These are phyloP conservation scores for Venturia pyrina DNA, from an alignment of 2,329 filamentous ascomycete genomes.

Conservation along the genomic window DNA sequence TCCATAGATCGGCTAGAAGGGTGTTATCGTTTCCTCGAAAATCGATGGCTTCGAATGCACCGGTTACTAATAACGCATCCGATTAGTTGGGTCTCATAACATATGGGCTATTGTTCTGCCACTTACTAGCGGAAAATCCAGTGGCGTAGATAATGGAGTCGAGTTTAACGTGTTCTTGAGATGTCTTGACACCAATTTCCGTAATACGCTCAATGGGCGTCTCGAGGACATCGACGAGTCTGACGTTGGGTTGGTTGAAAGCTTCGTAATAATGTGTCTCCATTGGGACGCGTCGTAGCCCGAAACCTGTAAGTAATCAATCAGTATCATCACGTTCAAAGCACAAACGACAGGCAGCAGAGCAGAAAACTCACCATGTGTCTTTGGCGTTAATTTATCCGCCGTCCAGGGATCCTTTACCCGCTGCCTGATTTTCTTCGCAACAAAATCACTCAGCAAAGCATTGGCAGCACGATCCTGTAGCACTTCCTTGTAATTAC, in stretches of 20 bases:
- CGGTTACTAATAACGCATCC: background rate
- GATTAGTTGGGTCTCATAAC: background rate
- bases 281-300: conserved; percentile 51
- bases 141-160: conserved; percentile 34
- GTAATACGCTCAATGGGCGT: conserved; percentile 24
- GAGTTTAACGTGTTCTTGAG: conserved; percentile 34
- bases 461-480: conserved; percentile 3
- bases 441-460: conserved; percentile 26
- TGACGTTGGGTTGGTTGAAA: conserved; percentile 48
- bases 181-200: conserved; percentile 13
- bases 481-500: conserved; percentile 6
- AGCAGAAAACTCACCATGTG: background rate
- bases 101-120: background rate
- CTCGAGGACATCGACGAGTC: conserved; percentile 47
- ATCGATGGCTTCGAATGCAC: conserved; percentile 11
- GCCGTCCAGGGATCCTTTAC: conserved; percentile 43
- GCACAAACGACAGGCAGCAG: background rate
- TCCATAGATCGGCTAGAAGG: conserved; percentile 3
- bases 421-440: conserved; percentile 32
- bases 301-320: conserved; percentile 52
- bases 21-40: conserved; percentile 2
- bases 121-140: conserved; percentile 20
- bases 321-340: background rate
- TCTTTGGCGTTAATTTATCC: conserved; percentile 36
- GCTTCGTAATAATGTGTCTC: conserved; percentile 36